Conservation (phyloP, 768 basidiomycete genomes). For the Sistotremastrum niveocremeum region DNA sequence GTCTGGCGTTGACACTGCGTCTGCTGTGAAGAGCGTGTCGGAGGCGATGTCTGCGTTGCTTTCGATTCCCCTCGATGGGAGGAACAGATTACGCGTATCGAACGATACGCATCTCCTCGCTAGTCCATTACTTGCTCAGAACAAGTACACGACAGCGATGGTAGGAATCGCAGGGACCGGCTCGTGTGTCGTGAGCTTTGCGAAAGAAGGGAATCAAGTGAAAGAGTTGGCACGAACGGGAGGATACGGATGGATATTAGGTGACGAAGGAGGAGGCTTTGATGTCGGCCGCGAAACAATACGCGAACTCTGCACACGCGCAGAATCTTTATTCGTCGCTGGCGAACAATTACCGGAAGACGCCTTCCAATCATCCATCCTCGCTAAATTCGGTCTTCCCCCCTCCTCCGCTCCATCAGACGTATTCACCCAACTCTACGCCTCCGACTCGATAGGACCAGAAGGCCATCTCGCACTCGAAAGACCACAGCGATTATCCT, state of each 20-base stretch:
- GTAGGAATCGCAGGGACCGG: conserved; percentile 76
- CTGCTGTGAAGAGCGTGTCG: conserved; percentile 43
- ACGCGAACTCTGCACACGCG: conserved; percentile 33
- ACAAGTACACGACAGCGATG: conserved; percentile 48
- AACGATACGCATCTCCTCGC: conserved; percentile 84
- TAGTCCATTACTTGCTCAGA: conserved; percentile 52
- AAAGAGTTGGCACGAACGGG: conserved; percentile 57
- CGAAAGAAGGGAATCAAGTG: conserved; percentile 25
- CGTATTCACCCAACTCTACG: no score
- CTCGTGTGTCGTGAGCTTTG: conserved; percentile 58
- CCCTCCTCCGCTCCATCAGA: not conserved
- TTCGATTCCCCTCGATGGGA: conserved; percentile 34
- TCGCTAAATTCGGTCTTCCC: no score
- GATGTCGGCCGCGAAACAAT: conserved; percentile 66
- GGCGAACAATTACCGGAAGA: not conserved
- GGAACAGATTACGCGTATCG: conserved; percentile 40
- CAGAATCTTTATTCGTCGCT: conserved; percentile 3
- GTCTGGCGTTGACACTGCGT: conserved; percentile 67
- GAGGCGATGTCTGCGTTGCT: conserved; percentile 42
- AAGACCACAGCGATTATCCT: no score
- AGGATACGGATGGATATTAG: conserved; percentile 77
- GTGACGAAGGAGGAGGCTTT: conserved; percentile 76
- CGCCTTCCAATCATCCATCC: no score
- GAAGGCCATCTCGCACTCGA: no score
- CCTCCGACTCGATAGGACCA: no score